These are phyloP conservation scores for Lecanosticta acicola DNA, from an alignment of 2,329 filamentous ascomycete species.

Conservation along the genomic window DNA sequence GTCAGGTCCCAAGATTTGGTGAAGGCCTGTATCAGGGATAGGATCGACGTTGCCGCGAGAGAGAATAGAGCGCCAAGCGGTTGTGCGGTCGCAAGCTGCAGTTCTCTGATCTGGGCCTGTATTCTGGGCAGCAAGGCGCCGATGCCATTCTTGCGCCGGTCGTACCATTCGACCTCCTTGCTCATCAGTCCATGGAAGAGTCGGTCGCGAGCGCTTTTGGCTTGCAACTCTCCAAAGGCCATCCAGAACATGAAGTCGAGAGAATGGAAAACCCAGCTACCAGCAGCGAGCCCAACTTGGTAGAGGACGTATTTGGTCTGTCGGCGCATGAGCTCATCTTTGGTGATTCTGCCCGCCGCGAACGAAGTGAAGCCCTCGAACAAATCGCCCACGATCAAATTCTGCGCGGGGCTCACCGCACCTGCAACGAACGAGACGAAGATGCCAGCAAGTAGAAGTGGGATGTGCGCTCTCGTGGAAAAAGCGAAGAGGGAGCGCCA, in stretches of 20 bases:
- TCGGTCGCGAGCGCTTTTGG: slow-evolving; percentile 55
- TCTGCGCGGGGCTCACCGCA: slow-evolving; percentile 57
- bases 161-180: slow-evolving; percentile 78
- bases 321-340: slow-evolving; percentile 48
- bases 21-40: slow-evolving; percentile 66
- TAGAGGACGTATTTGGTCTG: slow-evolving; percentile 58
- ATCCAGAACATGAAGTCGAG: slow-evolving; percentile 67
- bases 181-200: slow-evolving; percentile 65
- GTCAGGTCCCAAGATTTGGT: slow-evolving; percentile 80
- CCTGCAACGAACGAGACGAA: slow-evolving; percentile 55
- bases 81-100: slow-evolving; percentile 75
- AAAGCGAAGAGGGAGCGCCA: slow-evolving; percentile 66
- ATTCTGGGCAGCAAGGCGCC: slow-evolving; percentile 64
- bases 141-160: slow-evolving; percentile 64
- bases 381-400: slow-evolving; percentile 67
- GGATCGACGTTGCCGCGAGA: slow-evolving; percentile 58
- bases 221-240: slow-evolving; percentile 74
- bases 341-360: slow-evolving; percentile 50
- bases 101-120: slow-evolving; percentile 75
- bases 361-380: slow-evolving; percentile 67
- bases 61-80: slow-evolving; percentile 66
- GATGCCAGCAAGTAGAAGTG: slow-evolving; percentile 51
- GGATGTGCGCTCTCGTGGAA: slow-evolving; percentile 56
- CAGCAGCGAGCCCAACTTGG: slow-evolving; percentile 58
- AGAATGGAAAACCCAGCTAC: slow-evolving; percentile 62